Conservation (phyloP, 495 filamentous ascomycete genomes). For the Astrothelium subdiscretum region DNA sequence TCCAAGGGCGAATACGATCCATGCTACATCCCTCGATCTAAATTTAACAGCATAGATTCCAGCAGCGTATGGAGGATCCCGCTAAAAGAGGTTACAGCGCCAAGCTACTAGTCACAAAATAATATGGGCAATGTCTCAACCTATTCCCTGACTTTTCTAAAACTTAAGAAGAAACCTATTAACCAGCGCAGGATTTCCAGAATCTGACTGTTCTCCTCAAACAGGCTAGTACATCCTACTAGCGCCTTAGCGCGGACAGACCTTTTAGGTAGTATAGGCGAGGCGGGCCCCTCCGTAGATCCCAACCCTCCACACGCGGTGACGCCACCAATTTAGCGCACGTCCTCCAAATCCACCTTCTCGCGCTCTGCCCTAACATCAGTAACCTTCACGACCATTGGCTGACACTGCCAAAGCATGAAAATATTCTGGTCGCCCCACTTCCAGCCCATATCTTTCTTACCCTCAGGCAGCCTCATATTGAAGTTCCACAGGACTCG, state of each 20-base stretch:
- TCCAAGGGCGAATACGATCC: background rate
- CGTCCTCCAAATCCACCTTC: background rate
- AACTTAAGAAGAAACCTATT: background rate
- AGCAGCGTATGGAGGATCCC: background rate
- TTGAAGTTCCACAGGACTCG: slow-evolving; percentile 26
- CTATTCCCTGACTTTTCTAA: no score
- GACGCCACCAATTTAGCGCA: background rate
- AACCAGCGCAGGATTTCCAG: background rate
- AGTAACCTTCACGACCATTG: background rate
- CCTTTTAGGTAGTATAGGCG: no score
- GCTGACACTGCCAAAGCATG: background rate
- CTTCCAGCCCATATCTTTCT: slow-evolving; percentile 23
- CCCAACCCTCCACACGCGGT: background rate
- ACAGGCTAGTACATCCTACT: background rate
- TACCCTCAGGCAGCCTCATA: slow-evolving; percentile 29
- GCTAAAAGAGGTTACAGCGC: background rate
- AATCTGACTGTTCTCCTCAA: background rate
- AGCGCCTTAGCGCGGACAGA: background rate
- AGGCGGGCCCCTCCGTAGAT: background rate
- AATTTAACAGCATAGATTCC: background rate
- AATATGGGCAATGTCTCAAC: background rate
- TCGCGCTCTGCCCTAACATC: background rate
- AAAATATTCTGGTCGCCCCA: slow-evolving; percentile 1
- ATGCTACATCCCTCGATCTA: background rate
- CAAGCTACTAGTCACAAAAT: background rate